Percentiles rank a stretch among this genome's conserved stretches.
These are phyloP conservation scores for Hymenoscyphus occultus DNA, from an alignment of 2,329 filamentous ascomycete genomes.

Conservation along the genomic window DNA sequence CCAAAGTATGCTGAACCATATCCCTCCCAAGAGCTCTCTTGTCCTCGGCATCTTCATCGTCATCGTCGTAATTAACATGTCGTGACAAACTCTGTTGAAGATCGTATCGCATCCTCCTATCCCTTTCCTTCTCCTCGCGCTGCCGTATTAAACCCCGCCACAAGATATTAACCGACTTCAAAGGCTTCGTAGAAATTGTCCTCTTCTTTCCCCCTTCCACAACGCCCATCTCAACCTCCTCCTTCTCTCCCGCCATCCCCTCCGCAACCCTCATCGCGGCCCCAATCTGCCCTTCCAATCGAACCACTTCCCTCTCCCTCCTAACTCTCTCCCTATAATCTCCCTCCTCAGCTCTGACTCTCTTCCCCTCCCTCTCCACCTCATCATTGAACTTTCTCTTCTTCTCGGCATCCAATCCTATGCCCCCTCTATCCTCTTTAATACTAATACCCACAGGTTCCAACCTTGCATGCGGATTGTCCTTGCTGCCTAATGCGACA, in stretches of 20 bases:
- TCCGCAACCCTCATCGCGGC: slow-evolving; percentile 84
- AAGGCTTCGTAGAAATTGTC: slow-evolving; percentile 45
- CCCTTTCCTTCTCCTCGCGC: slow-evolving; percentile 67
- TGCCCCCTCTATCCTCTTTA: slow-evolving; percentile 78
- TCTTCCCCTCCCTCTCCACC: slow-evolving; percentile 56
- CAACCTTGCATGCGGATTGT: slow-evolving; percentile 41
- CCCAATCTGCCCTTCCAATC: slow-evolving; percentile 65
- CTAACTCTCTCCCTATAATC: slow-evolving; percentile 73
- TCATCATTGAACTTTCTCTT: slow-evolving; percentile 72
- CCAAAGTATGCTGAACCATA: slow-evolving; percentile 52
- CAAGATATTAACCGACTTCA: slow-evolving; percentile 70
- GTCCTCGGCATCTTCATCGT: slow-evolving; percentile 70
- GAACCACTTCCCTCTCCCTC: slow-evolving; percentile 65
- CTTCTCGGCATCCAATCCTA: slow-evolving; percentile 79
- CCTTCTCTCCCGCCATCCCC: slow-evolving; percentile 51
- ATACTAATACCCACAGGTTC: slow-evolving; percentile 76
- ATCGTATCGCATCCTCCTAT: slow-evolving; percentile 62
- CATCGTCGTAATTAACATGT: slow-evolving; percentile 65
- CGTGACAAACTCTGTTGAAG: slow-evolving; percentile 61
- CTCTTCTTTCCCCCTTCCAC: slow-evolving; percentile 28
- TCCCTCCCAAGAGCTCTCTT: slow-evolving; percentile 63
- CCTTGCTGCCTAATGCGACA: slow-evolving; percentile 66
- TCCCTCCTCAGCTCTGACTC: slow-evolving; percentile 59
- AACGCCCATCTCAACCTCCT: slow-evolving; percentile 22
- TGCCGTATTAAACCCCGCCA: slow-evolving; percentile 73